Conservation (phyloP, 768 basidiomycete genomes). For the Hygrophorus russula region DNA sequence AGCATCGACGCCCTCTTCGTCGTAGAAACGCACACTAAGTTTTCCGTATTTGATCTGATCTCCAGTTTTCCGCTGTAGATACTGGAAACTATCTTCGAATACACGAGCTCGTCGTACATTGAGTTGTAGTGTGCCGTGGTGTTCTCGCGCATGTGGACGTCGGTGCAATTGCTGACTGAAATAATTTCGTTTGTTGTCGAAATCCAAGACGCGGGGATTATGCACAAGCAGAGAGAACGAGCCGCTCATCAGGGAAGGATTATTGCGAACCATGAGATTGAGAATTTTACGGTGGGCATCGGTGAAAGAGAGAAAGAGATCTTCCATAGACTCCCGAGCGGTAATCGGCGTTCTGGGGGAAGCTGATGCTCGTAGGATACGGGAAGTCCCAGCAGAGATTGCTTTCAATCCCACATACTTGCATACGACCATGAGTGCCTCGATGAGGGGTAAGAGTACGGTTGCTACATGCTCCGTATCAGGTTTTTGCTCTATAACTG, state of each 20-base stretch:
- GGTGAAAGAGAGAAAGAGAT: slow-evolving; percentile 88
- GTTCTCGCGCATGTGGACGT: slow-evolving; percentile 68
- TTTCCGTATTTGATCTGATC: slow-evolving; percentile 98
- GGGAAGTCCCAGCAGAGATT: slow-evolving; percentile 28
- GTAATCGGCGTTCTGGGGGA: slow-evolving; percentile 63
- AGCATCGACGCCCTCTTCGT: slow-evolving; percentile 97
- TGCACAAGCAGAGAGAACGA: slow-evolving; percentile 94
- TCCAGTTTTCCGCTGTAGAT: slow-evolving; percentile 79
- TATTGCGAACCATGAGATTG: slow-evolving; percentile 96
- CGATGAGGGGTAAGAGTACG: slow-evolving; percentile 88
- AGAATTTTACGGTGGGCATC: slow-evolving; percentile 88
- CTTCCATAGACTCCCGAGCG: slow-evolving; percentile 72
- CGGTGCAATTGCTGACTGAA: slow-evolving; percentile 88
- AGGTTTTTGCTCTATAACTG: slow-evolving; percentile 66
- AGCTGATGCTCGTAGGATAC: slow-evolving; percentile 48
- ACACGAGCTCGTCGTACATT: slow-evolving; percentile 86
- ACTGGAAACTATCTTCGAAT: slow-evolving; percentile 95
- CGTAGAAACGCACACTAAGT: slow-evolving; percentile 89
- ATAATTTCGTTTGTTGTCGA: slow-evolving; percentile 98
- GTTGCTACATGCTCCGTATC: slow-evolving; percentile 85
- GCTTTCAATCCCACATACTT: slow-evolving; percentile 78
- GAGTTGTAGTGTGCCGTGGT: slow-evolving; percentile 73
- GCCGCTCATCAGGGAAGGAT: slow-evolving; percentile 95
- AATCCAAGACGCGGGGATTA: slow-evolving; percentile 94
- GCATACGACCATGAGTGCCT: slow-evolving; percentile 97